Evolutionary conservation across 2,329 filamentous ascomycete genomes (phyloP).

Genomic region (Colletotrichum costaricense): DNA sequence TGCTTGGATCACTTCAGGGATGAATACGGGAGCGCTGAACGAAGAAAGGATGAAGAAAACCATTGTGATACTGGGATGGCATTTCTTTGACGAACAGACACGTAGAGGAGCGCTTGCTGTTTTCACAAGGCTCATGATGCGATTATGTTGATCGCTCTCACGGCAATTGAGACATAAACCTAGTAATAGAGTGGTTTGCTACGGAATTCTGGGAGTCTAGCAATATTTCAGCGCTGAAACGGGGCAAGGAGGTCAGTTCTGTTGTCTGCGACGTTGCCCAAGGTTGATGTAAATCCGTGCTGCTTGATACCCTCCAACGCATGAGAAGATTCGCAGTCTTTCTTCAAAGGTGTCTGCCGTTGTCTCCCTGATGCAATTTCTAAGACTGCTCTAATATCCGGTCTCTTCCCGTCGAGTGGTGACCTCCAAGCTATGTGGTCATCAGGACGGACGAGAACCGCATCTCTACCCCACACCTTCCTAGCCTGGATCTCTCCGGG

Average conservation of each 20-base stretch:
- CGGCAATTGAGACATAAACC: not conserved
- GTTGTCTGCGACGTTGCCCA: not conserved
- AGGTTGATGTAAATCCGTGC: not conserved
- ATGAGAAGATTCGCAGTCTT: not conserved
- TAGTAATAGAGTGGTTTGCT: not conserved
- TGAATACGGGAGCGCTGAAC: too few relatives aligned
- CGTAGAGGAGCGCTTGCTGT: too few relatives aligned
- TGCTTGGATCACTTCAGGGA: too few relatives aligned
- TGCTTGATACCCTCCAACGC: not conserved
- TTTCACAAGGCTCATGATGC: not conserved
- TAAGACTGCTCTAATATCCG: not conserved
- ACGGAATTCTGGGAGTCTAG: not conserved
- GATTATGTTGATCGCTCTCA: not conserved
- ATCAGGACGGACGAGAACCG: not conserved
- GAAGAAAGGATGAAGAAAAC: too few relatives aligned
- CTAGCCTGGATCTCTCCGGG: not conserved
- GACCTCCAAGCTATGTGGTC: not conserved
- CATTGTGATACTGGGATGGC: too few relatives aligned
- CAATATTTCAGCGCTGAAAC: not conserved
- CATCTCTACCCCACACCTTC: not conserved
- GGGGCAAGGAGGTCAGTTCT: not conserved
- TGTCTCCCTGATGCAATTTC: not conserved
- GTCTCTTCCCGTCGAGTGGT: not conserved
- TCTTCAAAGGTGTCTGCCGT: not conserved
- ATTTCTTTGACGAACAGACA: too few relatives aligned